Base-by-base conservation (phyloP, 179 eudicot genomes). In the Beta macrorhiza region DNA sequence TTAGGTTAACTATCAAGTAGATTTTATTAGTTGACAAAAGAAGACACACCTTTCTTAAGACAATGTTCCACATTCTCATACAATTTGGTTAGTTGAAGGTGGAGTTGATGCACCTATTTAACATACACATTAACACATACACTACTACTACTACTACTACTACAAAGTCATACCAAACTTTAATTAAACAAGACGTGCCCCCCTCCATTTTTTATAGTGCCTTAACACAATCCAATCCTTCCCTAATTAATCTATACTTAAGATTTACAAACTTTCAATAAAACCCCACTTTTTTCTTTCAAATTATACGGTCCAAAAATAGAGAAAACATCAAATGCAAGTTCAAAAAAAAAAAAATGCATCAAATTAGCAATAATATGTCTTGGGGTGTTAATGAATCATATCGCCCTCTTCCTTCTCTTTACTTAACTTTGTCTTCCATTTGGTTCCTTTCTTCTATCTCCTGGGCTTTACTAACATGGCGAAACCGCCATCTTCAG, bases 401-500 rank as follows among this genome's bases (percentile, higher is more conserved):
- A 4, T 92, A 89, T 73, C 80, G 88, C 55, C 90, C 91, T 3
- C 85, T 92, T 9, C 91, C 94, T 17, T 82, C 86, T 53, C 85
- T 92, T 32, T 91, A 91, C 85, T 83, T 89, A 32, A 78, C 86
- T 53, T 86, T 92, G 67, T 85, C 86, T 72, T 70, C 87, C 58
- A 81, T 91, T 71, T 92, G 97, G 97, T 78, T 86, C 51, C 17
- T 89, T 79, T 87, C 91, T 76, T 88, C 92, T 53, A 70, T 77
- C 61, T 92, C 81, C 17, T 92, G 97, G 97, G 79, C 90, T 56
- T 59, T 88, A 73, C 82, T 90, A 77, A 91, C 94, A 17, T 89
- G 85, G 86, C 84, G 80, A 16, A 87, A 88, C 81, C 93, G 94
- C 75, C 91, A 83, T 83, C 86, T 87, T 86, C 94, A 91, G 97